phyloP scores from a whole-genome alignment of 805 yeast genomes.

The Millerozyma miso region DNA sequence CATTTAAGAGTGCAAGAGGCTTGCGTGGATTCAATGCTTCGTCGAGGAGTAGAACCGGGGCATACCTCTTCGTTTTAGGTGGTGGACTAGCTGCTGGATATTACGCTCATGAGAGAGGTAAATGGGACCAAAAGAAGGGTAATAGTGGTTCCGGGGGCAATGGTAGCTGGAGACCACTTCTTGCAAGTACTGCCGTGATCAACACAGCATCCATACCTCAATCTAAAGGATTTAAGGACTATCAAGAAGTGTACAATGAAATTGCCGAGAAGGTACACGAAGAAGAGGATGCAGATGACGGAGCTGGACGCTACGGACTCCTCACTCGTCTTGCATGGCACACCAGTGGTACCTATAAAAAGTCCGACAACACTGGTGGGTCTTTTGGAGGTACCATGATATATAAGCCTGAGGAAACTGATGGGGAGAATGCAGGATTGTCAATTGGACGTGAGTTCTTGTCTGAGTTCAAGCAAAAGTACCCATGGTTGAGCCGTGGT shows the following conservation, averaged over 20 bases:
- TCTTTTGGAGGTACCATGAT: slow-evolving; percentile 37
- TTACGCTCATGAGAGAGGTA: slow-evolving; percentile 9
- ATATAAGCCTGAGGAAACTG: slow-evolving; percentile 27
- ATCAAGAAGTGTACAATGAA: slow-evolving; percentile 64
- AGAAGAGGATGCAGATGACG: slow-evolving; percentile 30
- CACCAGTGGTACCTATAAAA: slow-evolving; percentile 29
- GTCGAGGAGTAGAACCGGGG: background rate
- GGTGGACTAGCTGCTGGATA: slow-evolving; percentile 18
- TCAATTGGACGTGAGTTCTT: slow-evolving; percentile 53
- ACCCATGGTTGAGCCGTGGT: slow-evolving; percentile 72
- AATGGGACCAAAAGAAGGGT: background rate
- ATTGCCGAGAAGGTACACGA: slow-evolving; percentile 62
- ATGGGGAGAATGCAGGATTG: slow-evolving; percentile 57
- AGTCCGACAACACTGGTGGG: slow-evolving; percentile 27
- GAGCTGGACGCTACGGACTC: slow-evolving; percentile 35
- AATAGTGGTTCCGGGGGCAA: slow-evolving; percentile 7
- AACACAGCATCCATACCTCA: slow-evolving; percentile 33
- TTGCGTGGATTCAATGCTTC: background rate
- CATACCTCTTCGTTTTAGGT: slow-evolving; percentile 15
- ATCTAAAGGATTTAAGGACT: slow-evolving; percentile 45
- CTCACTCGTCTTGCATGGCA: slow-evolving; percentile 40
- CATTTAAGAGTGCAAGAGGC: background rate
- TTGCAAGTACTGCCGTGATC: slow-evolving; percentile 21
- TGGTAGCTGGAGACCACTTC: slow-evolving; percentile 7
- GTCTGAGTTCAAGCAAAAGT: slow-evolving; percentile 51